phyloP scores from a whole-genome alignment of 441 rosid genomes.

The Populus tomentosa region DNA sequence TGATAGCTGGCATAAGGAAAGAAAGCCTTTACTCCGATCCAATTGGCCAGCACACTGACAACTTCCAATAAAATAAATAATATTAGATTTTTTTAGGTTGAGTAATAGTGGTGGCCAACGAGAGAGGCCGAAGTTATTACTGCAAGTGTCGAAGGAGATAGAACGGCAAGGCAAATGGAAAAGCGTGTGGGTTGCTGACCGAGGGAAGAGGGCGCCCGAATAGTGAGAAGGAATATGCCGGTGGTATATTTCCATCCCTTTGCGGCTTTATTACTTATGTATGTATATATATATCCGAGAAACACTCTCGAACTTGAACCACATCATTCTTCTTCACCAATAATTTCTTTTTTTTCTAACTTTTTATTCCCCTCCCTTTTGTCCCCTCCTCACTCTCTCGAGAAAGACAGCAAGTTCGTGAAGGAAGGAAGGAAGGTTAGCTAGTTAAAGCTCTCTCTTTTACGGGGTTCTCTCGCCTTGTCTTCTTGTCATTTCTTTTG shows the following conservation, averaged over 20 bases:
- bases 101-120: no score
- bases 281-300: not conserved
- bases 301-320: not conserved
- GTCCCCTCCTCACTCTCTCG: not conserved
- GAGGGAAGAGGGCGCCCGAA: not conserved
- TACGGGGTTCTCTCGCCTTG: not conserved
- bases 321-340: not conserved
- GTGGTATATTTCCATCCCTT: not conserved
- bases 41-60: not conserved
- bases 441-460: not conserved
- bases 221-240: not conserved
- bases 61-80: not conserved
- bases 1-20: not conserved
- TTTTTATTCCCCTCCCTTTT: not conserved
- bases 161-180: not conserved
- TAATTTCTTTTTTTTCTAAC: not conserved
- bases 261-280: not conserved
- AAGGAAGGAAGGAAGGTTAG: not conserved
- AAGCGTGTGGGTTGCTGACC: not conserved
- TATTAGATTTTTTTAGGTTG: no score
- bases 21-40: not conserved
- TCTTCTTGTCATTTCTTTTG: not conserved
- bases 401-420: not conserved
- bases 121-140: no score
- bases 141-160: not conserved